Base-by-base conservation (phyloP, 306 rosid genomes). In the Dryas octopetala region DNA sequence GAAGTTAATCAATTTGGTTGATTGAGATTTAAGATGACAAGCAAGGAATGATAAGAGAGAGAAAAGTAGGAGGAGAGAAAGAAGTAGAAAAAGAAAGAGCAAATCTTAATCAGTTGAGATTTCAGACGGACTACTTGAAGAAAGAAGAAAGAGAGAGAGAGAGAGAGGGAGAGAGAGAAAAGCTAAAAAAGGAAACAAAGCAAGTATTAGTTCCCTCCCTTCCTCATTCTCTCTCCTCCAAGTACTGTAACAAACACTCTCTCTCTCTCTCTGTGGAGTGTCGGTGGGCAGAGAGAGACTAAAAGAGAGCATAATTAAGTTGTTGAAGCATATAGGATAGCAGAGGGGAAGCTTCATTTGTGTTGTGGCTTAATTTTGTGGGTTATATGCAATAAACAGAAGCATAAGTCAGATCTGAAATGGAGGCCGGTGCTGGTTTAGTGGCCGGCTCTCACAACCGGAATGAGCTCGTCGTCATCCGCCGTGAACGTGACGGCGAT, bases 371-470 rank as follows among this genome's bases (percentile, higher is more conserved):
- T 23, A 23, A 23, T 23, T 23, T 23, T 32, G 38, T 32, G 38
- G 38, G 38, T 32, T 32, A 1, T 32, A 32, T 66, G 19, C 49
- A 48, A 48, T 48, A 48, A 48, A 48, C 13, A 32, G 38, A 48
- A 48, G 51, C 13, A 48, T 48, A 45, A 17, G 61, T 26, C 17
- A 13, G 5, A 8, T 55, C 14, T 64, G n/a, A 62, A 53, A 87
- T 87, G 91, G 89, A 78, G 62, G 80, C 61, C 48, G 82, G 74
- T 74, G 74, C 82, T 1, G 89, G 91, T 62, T 76, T 91, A 66
- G 91, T 91, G 19, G 93, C 89, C 14, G 91, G 96, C 61, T 91
- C 96, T 60, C 96, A 81, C 79, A 84, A 80, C 74, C 72, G 82
- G 59, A 91, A 89, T 58, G 91, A 91, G 51, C 75, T 88, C 78